Percentiles rank a stretch among this genome's conserved stretches.
Conservation (phyloP, 306 rosid genomes). For the Ochetophila trinervis region DNA sequence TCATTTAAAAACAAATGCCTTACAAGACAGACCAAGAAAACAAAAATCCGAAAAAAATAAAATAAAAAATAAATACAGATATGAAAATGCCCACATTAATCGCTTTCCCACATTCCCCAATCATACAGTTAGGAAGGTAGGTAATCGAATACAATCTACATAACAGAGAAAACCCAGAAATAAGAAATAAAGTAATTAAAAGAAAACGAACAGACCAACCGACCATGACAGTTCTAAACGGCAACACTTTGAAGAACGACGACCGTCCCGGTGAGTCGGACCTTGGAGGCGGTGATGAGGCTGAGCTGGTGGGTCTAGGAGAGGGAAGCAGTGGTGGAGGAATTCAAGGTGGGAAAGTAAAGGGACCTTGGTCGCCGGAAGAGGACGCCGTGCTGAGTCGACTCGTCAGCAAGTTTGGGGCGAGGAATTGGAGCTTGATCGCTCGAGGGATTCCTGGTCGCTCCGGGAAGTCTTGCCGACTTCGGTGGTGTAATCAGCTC, state of each 20-base stretch:
- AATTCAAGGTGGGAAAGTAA: conserved; percentile 37
- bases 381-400: conserved; percentile 50
- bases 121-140: conserved; percentile 32
- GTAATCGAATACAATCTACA: background rate
- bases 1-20: conserved; percentile 14
- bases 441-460: conserved; percentile 72
- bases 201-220: conserved; percentile 4
- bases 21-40: background rate
- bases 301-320: conserved; percentile 1
- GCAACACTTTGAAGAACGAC: conserved; percentile 13
- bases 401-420: conserved; percentile 65
- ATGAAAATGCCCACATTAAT: background rate
- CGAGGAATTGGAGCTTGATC: conserved; percentile 78
- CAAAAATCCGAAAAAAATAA: conserved; percentile 5
- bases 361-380: conserved; percentile 75
- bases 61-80: too few relatives aligned
- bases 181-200: background rate
- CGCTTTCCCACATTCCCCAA: background rate
- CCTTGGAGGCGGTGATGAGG: conserved; percentile 6
- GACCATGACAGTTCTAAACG: conserved; percentile 25
- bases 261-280: conserved; percentile 13
- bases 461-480: conserved; percentile 88
- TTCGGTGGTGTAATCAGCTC: conserved; percentile 86
- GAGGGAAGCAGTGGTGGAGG: background rate
- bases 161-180: background rate